Conservation (phyloP, 257 asterid species). For the Plantago elongata region DNA sequence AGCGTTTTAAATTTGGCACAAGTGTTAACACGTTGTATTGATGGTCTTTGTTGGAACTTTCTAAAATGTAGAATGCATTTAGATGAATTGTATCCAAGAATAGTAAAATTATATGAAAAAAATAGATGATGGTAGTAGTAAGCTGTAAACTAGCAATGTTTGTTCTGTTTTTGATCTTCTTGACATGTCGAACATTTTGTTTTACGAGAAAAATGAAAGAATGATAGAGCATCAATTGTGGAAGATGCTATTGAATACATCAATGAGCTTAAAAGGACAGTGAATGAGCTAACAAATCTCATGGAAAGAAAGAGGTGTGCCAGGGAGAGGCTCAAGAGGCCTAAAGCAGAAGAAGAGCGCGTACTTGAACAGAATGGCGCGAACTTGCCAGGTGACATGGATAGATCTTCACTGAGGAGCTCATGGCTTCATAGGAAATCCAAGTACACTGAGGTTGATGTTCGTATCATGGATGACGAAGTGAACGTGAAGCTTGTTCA, state of each 20-base stretch:
- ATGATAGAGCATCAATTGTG: conserved; percentile 63
- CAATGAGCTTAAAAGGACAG: conserved; percentile 63
- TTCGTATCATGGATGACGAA: conserved; percentile 71
- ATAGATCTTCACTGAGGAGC: conserved; percentile 54
- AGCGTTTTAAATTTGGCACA: too few relatives aligned
- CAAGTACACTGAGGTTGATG: conserved; percentile 81
- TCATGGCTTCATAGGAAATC: conserved; percentile 93
- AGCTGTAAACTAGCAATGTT: too few relatives aligned
- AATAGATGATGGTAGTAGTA: too few relatives aligned
- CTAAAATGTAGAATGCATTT: too few relatives aligned
- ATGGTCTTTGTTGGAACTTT: too few relatives aligned
- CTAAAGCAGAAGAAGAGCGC: conserved; percentile 34
- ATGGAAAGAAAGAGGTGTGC: conserved; percentile 72
- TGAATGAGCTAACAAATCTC: conserved; percentile 42
- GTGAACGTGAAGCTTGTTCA: conserved; percentile 88
- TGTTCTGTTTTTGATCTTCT: neutral
- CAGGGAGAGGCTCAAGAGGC: conserved; percentile 64
- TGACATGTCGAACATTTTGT: neutral
- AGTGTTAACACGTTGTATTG: too few relatives aligned
- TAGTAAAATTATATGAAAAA: too few relatives aligned
- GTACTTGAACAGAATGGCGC: conserved; percentile 29
- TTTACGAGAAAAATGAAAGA: conserved; percentile 25
- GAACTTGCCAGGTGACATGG: conserved; percentile 40
- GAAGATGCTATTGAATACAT: conserved; percentile 59
- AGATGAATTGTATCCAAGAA: too few relatives aligned